Evolutionary conservation across 1,139 yeast species (phyloP), one percentile per base, ranked within the genome.

Genomic region (Sugiyamaella sp.): DNA sequence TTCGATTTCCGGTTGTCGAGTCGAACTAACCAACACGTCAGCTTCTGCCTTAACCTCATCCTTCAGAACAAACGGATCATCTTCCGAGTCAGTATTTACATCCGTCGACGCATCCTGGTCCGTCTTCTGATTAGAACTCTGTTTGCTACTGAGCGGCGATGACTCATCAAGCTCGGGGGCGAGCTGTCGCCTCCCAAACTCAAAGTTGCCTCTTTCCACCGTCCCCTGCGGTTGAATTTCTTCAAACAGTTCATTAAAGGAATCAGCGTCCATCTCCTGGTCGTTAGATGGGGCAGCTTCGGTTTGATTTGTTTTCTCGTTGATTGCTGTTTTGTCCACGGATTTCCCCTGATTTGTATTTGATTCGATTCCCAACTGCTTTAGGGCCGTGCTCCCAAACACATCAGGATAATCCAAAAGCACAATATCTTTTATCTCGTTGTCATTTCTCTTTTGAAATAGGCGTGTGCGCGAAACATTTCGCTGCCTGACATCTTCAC

Each of bases 231-330:
- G 48, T 21, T 32, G 40, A 33, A 44, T 44, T 3, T 44, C 48
- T 4, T 44, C 24, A 33, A 44, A 44, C 40, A 44, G 35, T n/a
- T 27, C 48, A 32, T 33, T 33, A 33, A 44, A 44, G 1, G 48
- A 44, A n/a, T 44, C 48, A 12, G 35, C 8, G 8, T 12, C 35
- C n/a, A 4, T 29, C 35, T 5, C n/a, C 35, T 29, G 35, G n/a
- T n/a, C n/a, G n/a, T n/a, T n/a, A n/a, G n/a, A n/a, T n/a, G n/a
- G n/a, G n/a, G n/a, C n/a, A n/a, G n/a, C n/a, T n/a, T n/a, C n/a
- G n/a, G n/a, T n/a, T n/a, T n/a, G n/a, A n/a, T n/a, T n/a, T n/a
- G n/a, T n/a, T n/a, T n/a, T n/a, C n/a, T n/a, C n/a, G n/a, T n/a
- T n/a, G n/a, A n/a, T n/a, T n/a, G n/a, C n/a, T n/a, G n/a, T n/a